Percentiles rank a stretch among this genome's conserved stretches.
phyloP scores from a whole-genome alignment of 805 yeast species.

The Jamesozyma gamospora region DNA sequence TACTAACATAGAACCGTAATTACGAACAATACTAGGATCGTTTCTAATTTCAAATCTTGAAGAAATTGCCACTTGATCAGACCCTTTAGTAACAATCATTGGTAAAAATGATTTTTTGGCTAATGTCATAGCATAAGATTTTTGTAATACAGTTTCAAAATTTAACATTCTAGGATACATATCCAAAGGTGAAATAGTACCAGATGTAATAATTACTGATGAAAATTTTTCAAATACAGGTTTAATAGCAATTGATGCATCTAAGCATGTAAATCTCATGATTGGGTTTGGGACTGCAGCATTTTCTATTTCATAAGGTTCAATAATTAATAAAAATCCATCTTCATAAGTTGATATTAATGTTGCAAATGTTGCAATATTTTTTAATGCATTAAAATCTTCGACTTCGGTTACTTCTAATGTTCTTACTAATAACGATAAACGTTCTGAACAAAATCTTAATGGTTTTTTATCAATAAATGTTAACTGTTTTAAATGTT shows the following conservation, averaged over 20 bases:
- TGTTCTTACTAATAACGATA: constrained; percentile 80
- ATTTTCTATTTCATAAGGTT: constrained; percentile 91
- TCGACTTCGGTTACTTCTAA: constrained; percentile 81
- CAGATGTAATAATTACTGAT: constrained; percentile 90
- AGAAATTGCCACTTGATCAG: constrained; percentile 94
- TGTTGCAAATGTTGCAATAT: constrained; percentile 94
- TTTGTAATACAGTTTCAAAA: constrained; percentile 87
- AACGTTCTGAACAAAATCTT: constrained; percentile 82
- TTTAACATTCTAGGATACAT: constrained; percentile 97
- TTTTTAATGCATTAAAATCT: constrained; percentile 86
- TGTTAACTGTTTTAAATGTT: constrained; percentile 86
- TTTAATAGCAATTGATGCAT: constrained; percentile 95
- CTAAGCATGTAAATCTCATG: constrained; percentile 84
- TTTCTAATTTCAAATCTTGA: constrained; percentile 94
- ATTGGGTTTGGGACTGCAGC: constrained; percentile 97
- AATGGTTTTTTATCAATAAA: constrained; percentile 88
- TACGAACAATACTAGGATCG: constrained; percentile 95
- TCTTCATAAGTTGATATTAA: constrained; percentile 88
- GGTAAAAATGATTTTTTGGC: constrained; percentile 90
- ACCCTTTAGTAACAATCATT: constrained; percentile 91
- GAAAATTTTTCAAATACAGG: constrained; percentile 92
- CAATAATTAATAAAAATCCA: constrained; percentile 85
- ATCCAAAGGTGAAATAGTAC: constrained; percentile 95
- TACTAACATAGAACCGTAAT: constrained; percentile 84
- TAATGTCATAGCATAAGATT: constrained; percentile 91